phyloP scores from a whole-genome alignment of 306 rosid species.

The Quercus dentata region DNA sequence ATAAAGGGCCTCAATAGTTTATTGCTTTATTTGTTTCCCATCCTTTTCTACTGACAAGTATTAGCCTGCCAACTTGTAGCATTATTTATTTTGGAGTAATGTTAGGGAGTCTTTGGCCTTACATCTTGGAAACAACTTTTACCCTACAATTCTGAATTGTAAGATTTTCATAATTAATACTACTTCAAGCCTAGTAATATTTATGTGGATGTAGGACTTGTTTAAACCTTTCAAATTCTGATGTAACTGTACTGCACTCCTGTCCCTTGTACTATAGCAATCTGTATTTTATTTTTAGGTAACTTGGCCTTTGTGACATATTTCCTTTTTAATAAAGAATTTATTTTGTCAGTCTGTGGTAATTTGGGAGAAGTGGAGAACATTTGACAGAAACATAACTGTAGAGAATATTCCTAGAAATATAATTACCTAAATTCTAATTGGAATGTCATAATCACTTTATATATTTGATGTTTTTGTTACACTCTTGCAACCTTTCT shows the following conservation, averaged over 20 bases:
- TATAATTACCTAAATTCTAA: not conserved
- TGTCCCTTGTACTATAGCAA: not conserved
- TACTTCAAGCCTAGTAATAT: not conserved
- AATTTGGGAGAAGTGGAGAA: not conserved
- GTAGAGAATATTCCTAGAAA: not conserved
- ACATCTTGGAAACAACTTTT: slow-evolving; percentile 72
- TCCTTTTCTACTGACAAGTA: not conserved
- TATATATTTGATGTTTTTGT: no score
- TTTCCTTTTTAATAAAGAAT: not conserved
- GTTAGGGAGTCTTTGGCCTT: slow-evolving; percentile 41
- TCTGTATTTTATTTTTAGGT: not conserved
- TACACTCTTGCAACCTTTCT: no score
- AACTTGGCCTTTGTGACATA: not conserved
- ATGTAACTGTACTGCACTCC: no score
- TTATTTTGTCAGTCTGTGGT: not conserved
- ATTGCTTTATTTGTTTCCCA: not conserved
- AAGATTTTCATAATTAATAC: slow-evolving; percentile 31
- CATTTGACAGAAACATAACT: not conserved
- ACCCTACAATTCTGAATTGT: slow-evolving; percentile 87
- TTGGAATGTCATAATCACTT: not conserved
- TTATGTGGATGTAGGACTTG: not conserved
- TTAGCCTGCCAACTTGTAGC: not conserved
- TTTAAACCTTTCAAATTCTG: not conserved
- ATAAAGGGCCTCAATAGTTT: not conserved
- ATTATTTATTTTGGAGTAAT: no score